Percentiles rank a stretch among this genome's conserved stretches.
phyloP scores from a whole-genome alignment of 352 stramenopile genomes.

The Phytophthora citricola region DNA sequence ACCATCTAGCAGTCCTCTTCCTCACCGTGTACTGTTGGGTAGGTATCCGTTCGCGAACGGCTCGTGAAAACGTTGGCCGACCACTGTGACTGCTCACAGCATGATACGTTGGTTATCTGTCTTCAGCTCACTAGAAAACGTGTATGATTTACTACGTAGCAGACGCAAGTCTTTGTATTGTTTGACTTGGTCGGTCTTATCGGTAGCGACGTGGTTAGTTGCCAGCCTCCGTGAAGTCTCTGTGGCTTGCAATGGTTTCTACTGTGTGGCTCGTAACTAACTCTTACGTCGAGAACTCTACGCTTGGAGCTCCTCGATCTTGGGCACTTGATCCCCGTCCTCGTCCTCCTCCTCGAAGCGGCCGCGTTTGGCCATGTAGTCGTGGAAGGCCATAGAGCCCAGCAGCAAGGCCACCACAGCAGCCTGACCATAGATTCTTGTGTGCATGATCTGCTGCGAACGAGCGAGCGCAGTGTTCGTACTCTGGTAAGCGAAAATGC shows the following conservation, averaged over 20 bases:
- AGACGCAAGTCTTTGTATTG: slow-evolving; percentile 1
- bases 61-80: slow-evolving; percentile 5
- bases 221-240: slow-evolving; percentile 14
- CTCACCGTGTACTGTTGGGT: background rate
- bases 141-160: too few species aligned
- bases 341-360: slow-evolving; percentile 37
- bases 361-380: slow-evolving; percentile 51
- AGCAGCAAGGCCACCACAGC: slow-evolving; percentile 42
- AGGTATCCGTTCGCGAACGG: background rate
- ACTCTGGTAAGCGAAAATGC: slow-evolving; percentile 46
- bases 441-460: slow-evolving; percentile 63
- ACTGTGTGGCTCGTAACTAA: slow-evolving; percentile 21
- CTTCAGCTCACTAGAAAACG: too few species aligned
- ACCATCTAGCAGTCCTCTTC: slow-evolving; percentile 16
- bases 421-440: slow-evolving; percentile 51
- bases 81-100: background rate
- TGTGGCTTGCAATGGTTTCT: slow-evolving; percentile 17
- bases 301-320: slow-evolving; percentile 27
- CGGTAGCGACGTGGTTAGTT: slow-evolving; percentile 16
- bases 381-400: slow-evolving; percentile 49
- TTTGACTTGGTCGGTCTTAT: slow-evolving; percentile 6
- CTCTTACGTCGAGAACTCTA: slow-evolving; percentile 2
- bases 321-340: slow-evolving; percentile 1
- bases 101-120: too few species aligned
- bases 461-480: slow-evolving; percentile 37